These are phyloP conservation scores for Amoebophrya sp. DNA, from an alignment of 169 alveolate genomes.

Conservation along the genomic window DNA sequence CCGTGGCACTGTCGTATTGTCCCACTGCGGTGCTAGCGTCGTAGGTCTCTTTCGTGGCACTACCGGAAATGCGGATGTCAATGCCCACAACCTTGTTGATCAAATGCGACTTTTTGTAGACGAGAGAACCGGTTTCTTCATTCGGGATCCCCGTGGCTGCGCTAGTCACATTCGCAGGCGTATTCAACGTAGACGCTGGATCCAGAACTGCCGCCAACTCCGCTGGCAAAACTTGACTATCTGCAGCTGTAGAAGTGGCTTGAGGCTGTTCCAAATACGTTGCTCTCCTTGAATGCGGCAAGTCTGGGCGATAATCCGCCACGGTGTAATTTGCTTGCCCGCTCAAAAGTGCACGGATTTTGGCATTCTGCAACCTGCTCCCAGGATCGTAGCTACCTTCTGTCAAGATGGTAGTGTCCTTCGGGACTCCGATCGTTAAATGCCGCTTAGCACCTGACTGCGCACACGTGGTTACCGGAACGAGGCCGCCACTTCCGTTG, in stretches of 20 bases:
- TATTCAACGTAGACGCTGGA: neutral
- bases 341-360: neutral
- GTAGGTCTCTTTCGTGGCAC: neutral
- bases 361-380: neutral
- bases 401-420: neutral
- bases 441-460: neutral
- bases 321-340: neutral
- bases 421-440: neutral
- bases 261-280: too few relatives aligned
- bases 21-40: neutral
- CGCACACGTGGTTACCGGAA: too few relatives aligned
- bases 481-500: too few relatives aligned
- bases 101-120: neutral
- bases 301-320: neutral
- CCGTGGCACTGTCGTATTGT: neutral
- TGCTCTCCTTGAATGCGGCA: too few relatives aligned
- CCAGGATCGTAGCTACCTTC: neutral
- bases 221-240: too few relatives aligned
- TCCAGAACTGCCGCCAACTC: too few relatives aligned
- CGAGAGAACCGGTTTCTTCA: neutral
- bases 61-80: neutral
- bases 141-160: neutral
- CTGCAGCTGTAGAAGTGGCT: too few relatives aligned
- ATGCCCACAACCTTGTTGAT: neutral
- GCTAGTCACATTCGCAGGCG: neutral